These are phyloP conservation scores for Metschnikowia cubensis DNA, from an alignment of 805 yeast species.

Conservation along the genomic window DNA sequence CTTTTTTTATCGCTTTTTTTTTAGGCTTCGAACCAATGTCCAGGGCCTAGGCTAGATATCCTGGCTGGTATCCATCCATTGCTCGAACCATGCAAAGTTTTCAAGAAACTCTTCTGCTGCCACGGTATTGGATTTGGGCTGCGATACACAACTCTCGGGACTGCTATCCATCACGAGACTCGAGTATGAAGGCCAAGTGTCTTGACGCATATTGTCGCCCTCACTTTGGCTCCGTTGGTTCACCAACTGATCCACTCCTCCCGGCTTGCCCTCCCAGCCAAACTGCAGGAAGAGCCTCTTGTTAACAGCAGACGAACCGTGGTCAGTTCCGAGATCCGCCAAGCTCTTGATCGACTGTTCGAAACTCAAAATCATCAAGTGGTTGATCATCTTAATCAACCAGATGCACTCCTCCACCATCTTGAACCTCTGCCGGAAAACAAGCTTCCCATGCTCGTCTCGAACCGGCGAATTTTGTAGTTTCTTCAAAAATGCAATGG, in stretches of 20 bases:
- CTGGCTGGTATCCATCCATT: constrained; percentile 37
- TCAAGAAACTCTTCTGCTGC: constrained; percentile 28
- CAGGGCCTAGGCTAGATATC: background rate
- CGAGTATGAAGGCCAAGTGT: background rate
- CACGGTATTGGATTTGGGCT: constrained; percentile 7
- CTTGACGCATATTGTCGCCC: background rate
- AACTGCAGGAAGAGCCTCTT: constrained; percentile 44
- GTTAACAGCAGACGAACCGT: constrained; percentile 51
- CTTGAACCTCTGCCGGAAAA: constrained; percentile 33
- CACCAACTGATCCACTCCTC: constrained; percentile 7
- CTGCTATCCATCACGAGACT: background rate
- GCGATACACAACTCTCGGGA: constrained; percentile 4
- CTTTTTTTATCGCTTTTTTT: too few relatives aligned
- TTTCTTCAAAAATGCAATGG: constrained; percentile 21
- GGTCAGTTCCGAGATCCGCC: constrained; percentile 45
- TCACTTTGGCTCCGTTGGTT: constrained; percentile 17
- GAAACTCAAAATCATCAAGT: constrained; percentile 44
- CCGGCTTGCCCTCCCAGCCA: constrained; percentile 25
- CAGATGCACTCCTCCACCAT: constrained; percentile 63
- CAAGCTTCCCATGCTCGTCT: constrained; percentile 26
- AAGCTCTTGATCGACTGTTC: constrained; percentile 38
- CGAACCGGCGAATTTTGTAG: constrained; percentile 30
- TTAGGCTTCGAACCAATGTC: too few relatives aligned
- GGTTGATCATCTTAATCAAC: constrained; percentile 55
- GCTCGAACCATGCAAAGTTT: constrained; percentile 54